A percentile compares a stretch with the other conserved stretches of the same genome.
phyloP scores from a whole-genome alignment of 768 basidiomycete genomes.

The Mycena rosella region DNA sequence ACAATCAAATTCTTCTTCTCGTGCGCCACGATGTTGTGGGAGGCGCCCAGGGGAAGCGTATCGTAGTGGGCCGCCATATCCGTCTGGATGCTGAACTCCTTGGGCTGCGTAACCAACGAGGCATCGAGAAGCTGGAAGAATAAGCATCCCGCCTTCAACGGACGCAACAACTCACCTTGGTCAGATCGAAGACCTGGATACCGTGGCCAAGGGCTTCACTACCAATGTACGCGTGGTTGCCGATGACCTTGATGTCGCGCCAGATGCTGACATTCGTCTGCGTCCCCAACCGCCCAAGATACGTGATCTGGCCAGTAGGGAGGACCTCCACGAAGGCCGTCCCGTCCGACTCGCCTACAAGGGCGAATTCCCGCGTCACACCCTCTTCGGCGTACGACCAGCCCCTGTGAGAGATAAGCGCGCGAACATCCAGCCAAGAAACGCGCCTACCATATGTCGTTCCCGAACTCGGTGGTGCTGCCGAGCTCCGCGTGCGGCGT shows the following conservation, averaged over 20 bases:
- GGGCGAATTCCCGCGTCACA: slow-evolving; percentile 22
- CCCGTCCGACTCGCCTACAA: slow-evolving; percentile 26
- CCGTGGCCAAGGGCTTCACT: slow-evolving; percentile 44
- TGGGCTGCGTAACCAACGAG: slow-evolving; percentile 35
- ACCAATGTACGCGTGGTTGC: slow-evolving; percentile 42
- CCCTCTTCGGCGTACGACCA: slow-evolving; percentile 24
- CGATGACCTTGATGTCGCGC: slow-evolving; percentile 45
- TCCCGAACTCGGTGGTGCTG: slow-evolving; percentile 27
- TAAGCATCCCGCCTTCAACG: not conserved
- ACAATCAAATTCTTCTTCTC: slow-evolving; percentile 38
- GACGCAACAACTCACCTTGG: slow-evolving; percentile 31
- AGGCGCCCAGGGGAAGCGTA: slow-evolving; percentile 44
- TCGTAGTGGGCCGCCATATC: slow-evolving; percentile 36
- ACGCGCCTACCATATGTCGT: too few relatives aligned
- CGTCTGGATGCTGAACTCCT: slow-evolving; percentile 38
- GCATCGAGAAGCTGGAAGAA: slow-evolving; percentile 30
- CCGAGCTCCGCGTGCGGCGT: slow-evolving; percentile 34
- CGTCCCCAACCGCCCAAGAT: slow-evolving; percentile 42
- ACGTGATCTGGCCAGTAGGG: slow-evolving; percentile 25
- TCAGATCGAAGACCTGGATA: slow-evolving; percentile 47
- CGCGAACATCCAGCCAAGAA: too few relatives aligned
- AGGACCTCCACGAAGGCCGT: slow-evolving; percentile 33
- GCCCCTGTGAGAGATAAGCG: too few relatives aligned
- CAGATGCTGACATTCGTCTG: slow-evolving; percentile 37
- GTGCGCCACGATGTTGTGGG: slow-evolving; percentile 48